Evolutionary conservation across 2,329 filamentous ascomycete genomes (phyloP).

Genomic region (Cadophora sp.): DNA sequence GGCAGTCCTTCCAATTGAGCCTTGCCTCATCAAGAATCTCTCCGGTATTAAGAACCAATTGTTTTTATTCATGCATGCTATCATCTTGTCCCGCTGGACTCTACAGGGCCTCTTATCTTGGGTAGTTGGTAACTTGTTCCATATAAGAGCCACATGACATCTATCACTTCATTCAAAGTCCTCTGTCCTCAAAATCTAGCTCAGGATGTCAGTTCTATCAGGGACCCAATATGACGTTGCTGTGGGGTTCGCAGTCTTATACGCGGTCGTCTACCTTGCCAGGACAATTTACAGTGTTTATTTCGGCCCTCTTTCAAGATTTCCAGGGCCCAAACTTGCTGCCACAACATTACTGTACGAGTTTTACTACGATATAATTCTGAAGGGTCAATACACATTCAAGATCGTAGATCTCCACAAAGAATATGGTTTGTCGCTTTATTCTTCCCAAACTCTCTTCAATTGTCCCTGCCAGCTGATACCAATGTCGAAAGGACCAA

Average conservation of each 20-base stretch:
- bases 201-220: neutral
- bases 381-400: constrained; percentile 50
- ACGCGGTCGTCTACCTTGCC: neutral
- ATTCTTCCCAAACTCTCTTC: neutral
- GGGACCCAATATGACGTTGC: neutral
- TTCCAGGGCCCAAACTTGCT: constrained; percentile 40
- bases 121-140: neutral
- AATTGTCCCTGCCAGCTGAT: neutral
- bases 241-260: neutral
- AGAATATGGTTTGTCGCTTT: constrained; percentile 50
- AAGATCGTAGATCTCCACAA: constrained; percentile 52
- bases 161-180: too few species aligned
- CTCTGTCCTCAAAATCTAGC: too few species aligned
- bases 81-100: neutral
- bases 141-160: too few species aligned
- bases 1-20: neutral
- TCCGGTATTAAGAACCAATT: neutral
- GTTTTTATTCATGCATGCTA: neutral
- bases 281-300: constrained; percentile 36
- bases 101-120: neutral
- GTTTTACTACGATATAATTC: constrained; percentile 50
- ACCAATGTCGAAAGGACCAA: constrained; percentile 28
- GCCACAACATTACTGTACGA: constrained; percentile 30
- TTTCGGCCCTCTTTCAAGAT: constrained; percentile 38
- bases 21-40: neutral